Evolutionary conservation across 1,139 yeast species (phyloP).

Genomic region (Blastobotrys elegans): DNA sequence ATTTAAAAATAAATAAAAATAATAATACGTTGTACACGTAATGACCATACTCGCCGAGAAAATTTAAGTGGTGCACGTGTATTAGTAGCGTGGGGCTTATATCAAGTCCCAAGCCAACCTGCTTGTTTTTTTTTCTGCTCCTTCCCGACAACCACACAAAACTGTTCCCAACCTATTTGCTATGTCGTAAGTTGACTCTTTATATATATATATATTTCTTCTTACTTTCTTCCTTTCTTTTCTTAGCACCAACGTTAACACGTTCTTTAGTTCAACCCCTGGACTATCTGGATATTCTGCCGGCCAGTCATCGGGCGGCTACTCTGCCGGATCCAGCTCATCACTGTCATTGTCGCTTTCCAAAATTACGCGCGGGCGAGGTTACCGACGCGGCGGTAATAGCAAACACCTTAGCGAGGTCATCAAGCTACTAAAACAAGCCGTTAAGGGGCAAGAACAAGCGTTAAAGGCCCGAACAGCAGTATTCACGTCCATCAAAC

Average conservation of each 20-base stretch:
- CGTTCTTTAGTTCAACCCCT: not conserved
- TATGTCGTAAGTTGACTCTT: too few relatives aligned
- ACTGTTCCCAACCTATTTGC: too few relatives aligned
- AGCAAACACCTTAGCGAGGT: slow-evolving; percentile 14
- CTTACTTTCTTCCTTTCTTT: not conserved
- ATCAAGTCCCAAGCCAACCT: too few relatives aligned
- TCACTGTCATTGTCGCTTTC: slow-evolving; percentile 11
- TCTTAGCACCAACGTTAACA: not conserved
- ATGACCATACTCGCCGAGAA: too few relatives aligned
- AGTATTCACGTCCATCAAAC: slow-evolving; percentile 15
- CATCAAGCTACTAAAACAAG: slow-evolving; percentile 16
- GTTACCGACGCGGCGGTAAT: not conserved
- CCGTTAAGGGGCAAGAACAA: slow-evolving; percentile 16
- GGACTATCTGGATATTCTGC: not conserved
- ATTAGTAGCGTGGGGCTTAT: too few relatives aligned
- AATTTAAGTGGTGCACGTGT: too few relatives aligned
- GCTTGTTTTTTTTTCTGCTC: too few relatives aligned
- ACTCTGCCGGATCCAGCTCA: slow-evolving; percentile 11
- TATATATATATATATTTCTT: too few relatives aligned
- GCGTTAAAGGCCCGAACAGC: slow-evolving; percentile 14
- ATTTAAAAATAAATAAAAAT: too few relatives aligned
- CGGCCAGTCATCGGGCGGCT: slow-evolving; percentile 9
- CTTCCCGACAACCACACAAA: too few relatives aligned
- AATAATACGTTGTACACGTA: too few relatives aligned
- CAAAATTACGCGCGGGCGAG: not conserved